These are phyloP conservation scores for Verticillium albo-atrum DNA, from an alignment of 2,329 filamentous ascomycete genomes.

Conservation along the genomic window DNA sequence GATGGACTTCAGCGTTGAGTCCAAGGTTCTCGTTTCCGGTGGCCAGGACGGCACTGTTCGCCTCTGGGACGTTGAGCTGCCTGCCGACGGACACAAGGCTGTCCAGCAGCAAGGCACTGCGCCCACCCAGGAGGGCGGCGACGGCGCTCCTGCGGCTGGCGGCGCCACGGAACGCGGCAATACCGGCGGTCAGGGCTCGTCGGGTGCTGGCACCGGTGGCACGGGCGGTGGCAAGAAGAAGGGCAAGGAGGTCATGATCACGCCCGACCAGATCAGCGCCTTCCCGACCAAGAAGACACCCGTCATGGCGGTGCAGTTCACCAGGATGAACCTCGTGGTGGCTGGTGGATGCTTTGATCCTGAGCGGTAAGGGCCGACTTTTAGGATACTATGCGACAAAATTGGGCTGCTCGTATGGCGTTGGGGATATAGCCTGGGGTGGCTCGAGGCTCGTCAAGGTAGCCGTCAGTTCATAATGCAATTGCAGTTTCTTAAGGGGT, in stretches of 20 bases:
- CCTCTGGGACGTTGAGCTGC: constrained; percentile 83
- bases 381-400: constrained; percentile 4
- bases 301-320: constrained; percentile 89
- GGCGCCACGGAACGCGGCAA: constrained; percentile 19
- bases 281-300: constrained; percentile 96
- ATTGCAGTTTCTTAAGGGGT: not conserved
- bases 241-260: constrained; percentile 84
- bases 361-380: constrained; percentile 31
- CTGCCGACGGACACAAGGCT: constrained; percentile 60
- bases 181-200: constrained; percentile 14
- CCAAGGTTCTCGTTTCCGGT: constrained; percentile 81
- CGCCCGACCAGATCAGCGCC: constrained; percentile 87
- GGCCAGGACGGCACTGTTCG: constrained; percentile 91
- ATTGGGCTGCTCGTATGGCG: not conserved
- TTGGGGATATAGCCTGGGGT: not conserved
- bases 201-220: constrained; percentile 18
- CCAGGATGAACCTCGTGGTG: constrained; percentile 89
- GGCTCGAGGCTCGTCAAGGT: not conserved
- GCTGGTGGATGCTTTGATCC: constrained; percentile 71
- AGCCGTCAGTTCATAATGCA: not conserved
- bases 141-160: constrained; percentile 35
- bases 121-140: constrained; percentile 19
- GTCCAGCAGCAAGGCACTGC: constrained; percentile 28
- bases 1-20: constrained; percentile 89
- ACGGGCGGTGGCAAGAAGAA: constrained; percentile 60